Base-by-base conservation (phyloP, 2,329 filamentous ascomycete species). In the Fusarium miscanthi region DNA sequence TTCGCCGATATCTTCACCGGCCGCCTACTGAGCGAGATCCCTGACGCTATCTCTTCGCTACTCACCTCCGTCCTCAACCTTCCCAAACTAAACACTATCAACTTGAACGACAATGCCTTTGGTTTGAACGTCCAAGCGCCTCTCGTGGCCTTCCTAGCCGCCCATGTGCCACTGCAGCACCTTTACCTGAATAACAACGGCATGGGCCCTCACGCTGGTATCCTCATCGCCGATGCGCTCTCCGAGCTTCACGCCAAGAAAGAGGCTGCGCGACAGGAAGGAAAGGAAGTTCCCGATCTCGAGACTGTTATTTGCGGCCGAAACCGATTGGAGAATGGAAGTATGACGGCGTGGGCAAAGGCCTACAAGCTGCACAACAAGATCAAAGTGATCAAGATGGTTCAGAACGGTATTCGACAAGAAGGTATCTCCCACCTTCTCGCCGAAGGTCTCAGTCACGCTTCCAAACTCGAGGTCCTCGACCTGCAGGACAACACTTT, bases 401-500 rank as follows among this genome's bases (percentile, higher is more conserved):
- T 97, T 31, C 96, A 98, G 83, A 98, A 99, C 81, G 96, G 96
- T 58, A 99, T 99, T 76, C 90, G 96, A 46, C 94, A 95, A 80
- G 94, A 98, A 82, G 96, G 96, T 68, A 96, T 98, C 78, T 91
- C 91, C 52, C 88, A 92, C 74, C 86, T 99, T 63, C 85, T 99
- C 72, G 91, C 89, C 68, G 87, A 95, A 59, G 96, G 96, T 70
- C 87, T 99, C 59, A 89, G 87, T 72, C 87, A 93, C 77, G 90
- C 94, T 56, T 86, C 85, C 37, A 85, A 86, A 48, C 87, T 99
- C 61, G 87, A 91, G 80, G 88, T 94, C 19, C 85, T 99, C 59
- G 96, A 99, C 84, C 85, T 99, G 69, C 95, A 99, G 82, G 96
- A 99, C 84, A 99, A 99, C 84, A 98, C 96, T 1, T 98, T 98